phyloP scores from a whole-genome alignment of 2,329 filamentous ascomycete genomes.

The Ceratocystis harringtonii region DNA sequence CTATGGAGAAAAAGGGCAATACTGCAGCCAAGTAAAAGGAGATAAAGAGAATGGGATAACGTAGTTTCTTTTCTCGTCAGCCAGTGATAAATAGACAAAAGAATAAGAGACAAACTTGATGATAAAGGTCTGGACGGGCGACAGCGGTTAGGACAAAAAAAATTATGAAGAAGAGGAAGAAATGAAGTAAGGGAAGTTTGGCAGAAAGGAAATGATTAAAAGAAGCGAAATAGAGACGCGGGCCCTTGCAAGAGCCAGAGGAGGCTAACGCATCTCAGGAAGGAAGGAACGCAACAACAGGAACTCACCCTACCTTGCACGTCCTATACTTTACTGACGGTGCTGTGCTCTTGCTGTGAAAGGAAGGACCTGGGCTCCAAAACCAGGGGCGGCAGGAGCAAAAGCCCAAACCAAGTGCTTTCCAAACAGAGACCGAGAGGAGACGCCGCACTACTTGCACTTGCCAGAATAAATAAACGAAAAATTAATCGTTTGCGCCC shows the following conservation, averaged over 20 bases:
- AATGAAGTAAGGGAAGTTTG: slow-evolving; percentile 13
- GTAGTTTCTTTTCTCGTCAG: slow-evolving; percentile 8
- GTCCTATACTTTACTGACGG: too few species aligned
- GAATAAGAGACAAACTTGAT: background rate
- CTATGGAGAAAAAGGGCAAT: background rate
- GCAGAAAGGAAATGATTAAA: slow-evolving; percentile 16
- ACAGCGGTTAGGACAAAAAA: background rate
- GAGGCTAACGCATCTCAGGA: background rate
- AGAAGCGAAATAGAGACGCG: slow-evolving; percentile 14
- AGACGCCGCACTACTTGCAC: background rate
- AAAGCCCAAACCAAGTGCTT: slow-evolving; percentile 4
- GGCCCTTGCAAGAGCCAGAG: background rate
- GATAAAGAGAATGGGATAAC: background rate
- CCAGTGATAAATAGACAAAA: slow-evolving; percentile 15
- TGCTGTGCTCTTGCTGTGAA: too few species aligned
- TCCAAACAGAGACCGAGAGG: slow-evolving; percentile 1
- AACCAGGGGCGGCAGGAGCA: slow-evolving; percentile 14
- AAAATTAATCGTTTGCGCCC: too few species aligned
- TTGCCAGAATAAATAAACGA: background rate
- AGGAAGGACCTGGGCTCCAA: slow-evolving; percentile 3
- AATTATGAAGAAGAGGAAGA: background rate
- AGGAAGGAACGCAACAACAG: background rate
- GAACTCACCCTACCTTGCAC: background rate
- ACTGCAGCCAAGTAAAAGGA: background rate
- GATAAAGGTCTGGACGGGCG: background rate